Evolutionary conservation across 163 green algal genomes (phyloP).

Genomic region (Volvox carteri): DNA sequence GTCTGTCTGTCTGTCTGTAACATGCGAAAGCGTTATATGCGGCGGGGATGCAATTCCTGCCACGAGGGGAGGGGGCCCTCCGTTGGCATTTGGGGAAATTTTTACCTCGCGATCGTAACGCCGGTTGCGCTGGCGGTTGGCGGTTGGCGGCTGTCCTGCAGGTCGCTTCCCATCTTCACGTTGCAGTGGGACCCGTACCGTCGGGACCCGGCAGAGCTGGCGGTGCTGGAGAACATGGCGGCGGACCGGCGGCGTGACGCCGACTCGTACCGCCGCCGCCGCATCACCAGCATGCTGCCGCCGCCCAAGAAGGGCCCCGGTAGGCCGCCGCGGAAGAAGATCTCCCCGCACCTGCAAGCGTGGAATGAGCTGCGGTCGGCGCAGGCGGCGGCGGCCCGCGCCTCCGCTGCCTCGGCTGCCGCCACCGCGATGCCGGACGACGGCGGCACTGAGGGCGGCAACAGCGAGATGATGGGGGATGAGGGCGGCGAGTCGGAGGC

Average conservation of each 20-base stretch:
- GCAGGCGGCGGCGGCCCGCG: constrained; percentile 33
- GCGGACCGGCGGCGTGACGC: constrained; percentile 37
- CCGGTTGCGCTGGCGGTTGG: too few relatives aligned
- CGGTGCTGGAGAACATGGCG: constrained; percentile 15
- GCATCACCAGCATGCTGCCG: constrained; percentile 34
- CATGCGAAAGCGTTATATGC: too few relatives aligned
- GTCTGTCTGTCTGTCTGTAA: background rate
- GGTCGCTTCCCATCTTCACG: constrained; percentile 36
- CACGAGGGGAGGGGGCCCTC: too few relatives aligned
- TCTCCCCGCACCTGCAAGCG: constrained; percentile 45
- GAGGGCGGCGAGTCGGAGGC: constrained; percentile 9
- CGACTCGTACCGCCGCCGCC: constrained; percentile 46
- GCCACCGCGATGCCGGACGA: background rate
- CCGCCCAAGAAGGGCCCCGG: constrained; percentile 39
- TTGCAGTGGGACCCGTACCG: constrained; percentile 42
- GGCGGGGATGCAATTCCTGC: too few relatives aligned
- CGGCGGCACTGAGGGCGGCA: background rate
- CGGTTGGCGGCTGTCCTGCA: too few relatives aligned
- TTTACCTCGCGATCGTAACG: too few relatives aligned
- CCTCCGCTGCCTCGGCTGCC: background rate
- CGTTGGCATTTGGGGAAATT: too few relatives aligned
- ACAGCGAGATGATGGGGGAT: constrained; percentile 7
- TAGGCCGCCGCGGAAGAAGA: constrained; percentile 19
- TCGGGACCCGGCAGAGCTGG: constrained; percentile 42
- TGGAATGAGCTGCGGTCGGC: constrained; percentile 40